Conservation (phyloP, 257 asterid genomes). For the Fraxinus quadrangulata region DNA sequence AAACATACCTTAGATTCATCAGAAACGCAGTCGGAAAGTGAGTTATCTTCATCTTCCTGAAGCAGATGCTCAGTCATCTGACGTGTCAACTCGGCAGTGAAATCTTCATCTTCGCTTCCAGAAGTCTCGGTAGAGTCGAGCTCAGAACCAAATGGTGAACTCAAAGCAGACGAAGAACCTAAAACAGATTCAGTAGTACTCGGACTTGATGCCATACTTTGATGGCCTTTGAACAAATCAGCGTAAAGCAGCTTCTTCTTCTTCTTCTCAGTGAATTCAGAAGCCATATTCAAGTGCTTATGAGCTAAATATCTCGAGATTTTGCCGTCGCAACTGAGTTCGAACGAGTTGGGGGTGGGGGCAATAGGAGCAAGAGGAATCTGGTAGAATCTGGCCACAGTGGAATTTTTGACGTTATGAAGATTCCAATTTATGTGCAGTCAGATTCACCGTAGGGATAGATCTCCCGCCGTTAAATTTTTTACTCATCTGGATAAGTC, state of each 20-base stretch:
- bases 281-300: slow-evolving; percentile 32
- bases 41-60: slow-evolving; percentile 42
- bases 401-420: slow-evolving; percentile 6
- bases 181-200: slow-evolving; percentile 11
- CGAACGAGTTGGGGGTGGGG: neutral
- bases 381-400: neutral
- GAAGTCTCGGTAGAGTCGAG: slow-evolving; percentile 51
- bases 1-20: slow-evolving; percentile 27
- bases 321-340: neutral
- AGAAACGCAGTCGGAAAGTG: neutral
- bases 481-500: too few species aligned
- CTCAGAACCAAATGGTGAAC: slow-evolving; percentile 70
- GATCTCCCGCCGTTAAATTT: neutral
- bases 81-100: slow-evolving; percentile 70
- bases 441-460: neutral
- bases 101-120: slow-evolving; percentile 64
- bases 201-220: neutral
- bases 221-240: slow-evolving; percentile 38
- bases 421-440: slow-evolving; percentile 32
- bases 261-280: slow-evolving; percentile 28
- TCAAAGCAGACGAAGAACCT: slow-evolving; percentile 54
- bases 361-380: slow-evolving; percentile 9
- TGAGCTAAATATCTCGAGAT: neutral
- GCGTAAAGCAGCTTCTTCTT: slow-evolving; percentile 40
- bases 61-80: slow-evolving; percentile 88